Conservation (phyloP, 2,329 filamentous ascomycete genomes). For the Madurella fahalii region DNA sequence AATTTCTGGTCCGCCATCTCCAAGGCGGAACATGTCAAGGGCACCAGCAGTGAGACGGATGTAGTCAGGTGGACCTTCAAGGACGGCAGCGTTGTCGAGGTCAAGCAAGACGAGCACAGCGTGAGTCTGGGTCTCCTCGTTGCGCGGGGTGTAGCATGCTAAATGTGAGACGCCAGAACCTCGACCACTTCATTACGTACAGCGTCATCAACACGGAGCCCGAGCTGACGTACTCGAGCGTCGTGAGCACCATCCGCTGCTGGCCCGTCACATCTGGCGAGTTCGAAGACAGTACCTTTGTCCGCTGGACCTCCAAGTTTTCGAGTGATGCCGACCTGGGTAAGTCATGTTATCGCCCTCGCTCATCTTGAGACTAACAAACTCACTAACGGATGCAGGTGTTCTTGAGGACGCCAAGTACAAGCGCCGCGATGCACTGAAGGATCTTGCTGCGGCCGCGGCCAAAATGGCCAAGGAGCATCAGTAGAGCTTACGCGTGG, state of each 20-base stretch:
- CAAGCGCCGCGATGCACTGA: conserved; percentile 69
- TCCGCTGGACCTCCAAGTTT: conserved; percentile 67
- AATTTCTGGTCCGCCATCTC: conserved; percentile 63
- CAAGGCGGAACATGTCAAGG: conserved; percentile 61
- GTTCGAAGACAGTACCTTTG: conserved; percentile 60
- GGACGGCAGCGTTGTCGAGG: conserved; percentile 63
- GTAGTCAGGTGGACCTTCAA: conserved; percentile 68
- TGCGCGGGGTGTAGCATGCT: background rate
- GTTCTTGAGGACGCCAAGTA: conserved; percentile 73
- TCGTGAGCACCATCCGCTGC: conserved; percentile 62
- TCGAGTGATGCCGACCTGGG: conserved; percentile 66
- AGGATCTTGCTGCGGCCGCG: conserved; percentile 56
- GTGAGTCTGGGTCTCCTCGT: conserved; percentile 37
- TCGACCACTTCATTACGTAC: conserved; percentile 74
- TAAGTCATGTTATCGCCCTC: conserved; percentile 34
- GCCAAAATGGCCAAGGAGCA: conserved; percentile 29
- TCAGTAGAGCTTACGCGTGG: too few species aligned
- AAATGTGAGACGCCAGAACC: conserved; percentile 42
- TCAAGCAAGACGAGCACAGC: conserved; percentile 74
- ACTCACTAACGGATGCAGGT: conserved; percentile 38
- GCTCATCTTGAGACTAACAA: background rate
- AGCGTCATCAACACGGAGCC: conserved; percentile 64
- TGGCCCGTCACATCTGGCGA: conserved; percentile 64
- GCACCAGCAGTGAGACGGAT: conserved; percentile 59
- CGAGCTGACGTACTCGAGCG: conserved; percentile 61